Evolutionary conservation across 1,139 yeast genomes (phyloP), one percentile per base, ranked within the genome.

Genomic region (Candida frijolesensis): DNA sequence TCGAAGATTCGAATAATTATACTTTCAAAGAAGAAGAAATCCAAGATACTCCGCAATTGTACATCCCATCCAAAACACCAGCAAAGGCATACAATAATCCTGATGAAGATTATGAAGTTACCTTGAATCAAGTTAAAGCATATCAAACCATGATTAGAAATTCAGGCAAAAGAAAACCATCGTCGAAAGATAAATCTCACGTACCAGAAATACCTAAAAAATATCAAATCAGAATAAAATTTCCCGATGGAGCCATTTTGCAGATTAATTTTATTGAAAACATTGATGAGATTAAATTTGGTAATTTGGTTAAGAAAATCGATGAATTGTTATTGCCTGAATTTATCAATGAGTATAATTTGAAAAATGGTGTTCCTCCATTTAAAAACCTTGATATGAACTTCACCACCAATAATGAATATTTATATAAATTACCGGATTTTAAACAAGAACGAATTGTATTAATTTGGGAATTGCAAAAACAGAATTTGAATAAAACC

Each of bases 221-320:
- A 38, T 73, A 70, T 55, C 66, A 70, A 25, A 67, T 83, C 10
- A 65, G 87, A 46, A 59, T 83, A 32, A 74, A 75, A 54, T 82
- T 83, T 54, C 86, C 87, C 1, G 85, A 83, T 62, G 67, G 77
- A 27, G 63, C 76, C 4, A 70, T 74, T 29, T 60, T 83, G n/a
- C 83, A 82, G 53, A 64, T 78, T n/a, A 66, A 72, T 46, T 75
- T 81, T 44, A 63, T 65, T 19, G 72, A 77, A 41, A 65, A 73
- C 45, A 45, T 60, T 7, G 44, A 49, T 8, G 45, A 54, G 1
- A 63, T 68, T 12, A 71, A 79, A 44, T 76, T 82, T 53, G 75
- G 78, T 1, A 70, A 73, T 45, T 68, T 83, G 33, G 51, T 76
- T 45, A 68, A 70, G 46, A 62, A 67, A 45, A 63, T 73, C 14